Percentiles rank a stretch among this genome's conserved stretches.
Conservation (phyloP, 1,139 yeast genomes). For the Yamadazyma spencermartinsiae region DNA sequence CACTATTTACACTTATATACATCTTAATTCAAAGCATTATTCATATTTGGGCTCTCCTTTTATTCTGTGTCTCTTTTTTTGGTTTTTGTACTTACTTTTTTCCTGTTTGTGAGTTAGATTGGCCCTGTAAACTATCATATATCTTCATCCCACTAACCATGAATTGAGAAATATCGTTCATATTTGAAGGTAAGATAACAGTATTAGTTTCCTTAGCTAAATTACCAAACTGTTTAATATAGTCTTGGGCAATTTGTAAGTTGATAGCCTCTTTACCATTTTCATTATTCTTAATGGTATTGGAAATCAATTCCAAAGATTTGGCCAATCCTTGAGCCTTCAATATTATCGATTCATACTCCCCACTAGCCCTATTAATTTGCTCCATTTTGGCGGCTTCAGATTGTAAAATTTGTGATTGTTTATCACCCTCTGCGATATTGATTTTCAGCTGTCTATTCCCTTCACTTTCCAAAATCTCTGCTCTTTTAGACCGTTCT, state of each 20-base stretch:
- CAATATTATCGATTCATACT: slow-evolving; percentile 63
- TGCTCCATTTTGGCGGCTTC: slow-evolving; percentile 66
- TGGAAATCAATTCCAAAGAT: slow-evolving; percentile 64
- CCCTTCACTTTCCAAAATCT: slow-evolving; percentile 85
- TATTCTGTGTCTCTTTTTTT: not conserved
- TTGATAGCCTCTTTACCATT: slow-evolving; percentile 77
- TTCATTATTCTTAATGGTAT: slow-evolving; percentile 65
- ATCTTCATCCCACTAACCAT: slow-evolving; percentile 79
- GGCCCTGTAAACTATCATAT: slow-evolving; percentile 50
- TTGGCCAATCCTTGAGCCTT: slow-evolving; percentile 78
- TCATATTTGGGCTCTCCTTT: no score
- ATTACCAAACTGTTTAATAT: slow-evolving; percentile 78
- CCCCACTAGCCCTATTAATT: slow-evolving; percentile 69
- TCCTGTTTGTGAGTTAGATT: not conserved
- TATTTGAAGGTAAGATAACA: slow-evolving; percentile 71
- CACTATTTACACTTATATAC: slow-evolving; percentile 1
- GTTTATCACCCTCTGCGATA: slow-evolving; percentile 80
- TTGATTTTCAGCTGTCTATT: slow-evolving; percentile 75
- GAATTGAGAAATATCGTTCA: slow-evolving; percentile 73
- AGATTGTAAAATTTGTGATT: slow-evolving; percentile 65
- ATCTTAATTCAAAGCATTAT: no score
- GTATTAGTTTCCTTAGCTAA: slow-evolving; percentile 83
- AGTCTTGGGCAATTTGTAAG: slow-evolving; percentile 80
- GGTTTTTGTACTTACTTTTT: slow-evolving; percentile 14
- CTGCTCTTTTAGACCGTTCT: slow-evolving; percentile 83